These are phyloP conservation scores for Draba incana DNA, from an alignment of 345 rosid species.

Conservation along the genomic window DNA sequence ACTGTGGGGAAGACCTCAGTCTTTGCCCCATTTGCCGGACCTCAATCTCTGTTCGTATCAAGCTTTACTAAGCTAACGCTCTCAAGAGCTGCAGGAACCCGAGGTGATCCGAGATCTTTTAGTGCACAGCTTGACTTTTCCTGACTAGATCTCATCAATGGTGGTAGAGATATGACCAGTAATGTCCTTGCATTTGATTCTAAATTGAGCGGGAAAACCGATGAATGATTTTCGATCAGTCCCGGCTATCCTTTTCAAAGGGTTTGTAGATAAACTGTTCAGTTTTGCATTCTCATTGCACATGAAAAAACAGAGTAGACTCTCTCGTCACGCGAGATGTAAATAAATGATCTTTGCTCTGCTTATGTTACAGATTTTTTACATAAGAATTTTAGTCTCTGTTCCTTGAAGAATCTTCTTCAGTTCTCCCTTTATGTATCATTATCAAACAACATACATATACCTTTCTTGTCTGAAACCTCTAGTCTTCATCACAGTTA, in stretches of 20 bases:
- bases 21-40: constrained; percentile 83
- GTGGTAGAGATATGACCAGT: constrained; percentile 20
- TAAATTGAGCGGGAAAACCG: not conserved
- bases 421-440: constrained; percentile 18
- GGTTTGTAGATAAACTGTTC: constrained; percentile 30
- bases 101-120: constrained; percentile 22
- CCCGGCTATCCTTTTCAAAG: constrained; percentile 8
- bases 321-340: constrained; percentile 21
- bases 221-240: constrained; percentile 5
- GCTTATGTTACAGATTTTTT: constrained; percentile 17
- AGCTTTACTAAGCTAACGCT: constrained; percentile 56
- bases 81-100: constrained; percentile 12
- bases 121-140: constrained; percentile 7
- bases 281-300: constrained; percentile 21
- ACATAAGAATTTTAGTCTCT: not conserved
- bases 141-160: constrained; percentile 21
- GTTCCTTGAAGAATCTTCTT: constrained; percentile 1
- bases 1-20: constrained; percentile 73
- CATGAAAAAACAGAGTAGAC: constrained; percentile 4
- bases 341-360: constrained; percentile 22
- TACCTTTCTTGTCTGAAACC: constrained; percentile 34
- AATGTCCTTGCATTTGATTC: constrained; percentile 24
- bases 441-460: constrained; percentile 23
- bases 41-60: constrained; percentile 67
- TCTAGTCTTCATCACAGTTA: constrained; percentile 12